A percentile compares a stretch with the other conserved stretches of the same genome.
Evolutionary conservation across 805 yeast species (phyloP).

Genomic region (Yamadazyma laniorum): DNA sequence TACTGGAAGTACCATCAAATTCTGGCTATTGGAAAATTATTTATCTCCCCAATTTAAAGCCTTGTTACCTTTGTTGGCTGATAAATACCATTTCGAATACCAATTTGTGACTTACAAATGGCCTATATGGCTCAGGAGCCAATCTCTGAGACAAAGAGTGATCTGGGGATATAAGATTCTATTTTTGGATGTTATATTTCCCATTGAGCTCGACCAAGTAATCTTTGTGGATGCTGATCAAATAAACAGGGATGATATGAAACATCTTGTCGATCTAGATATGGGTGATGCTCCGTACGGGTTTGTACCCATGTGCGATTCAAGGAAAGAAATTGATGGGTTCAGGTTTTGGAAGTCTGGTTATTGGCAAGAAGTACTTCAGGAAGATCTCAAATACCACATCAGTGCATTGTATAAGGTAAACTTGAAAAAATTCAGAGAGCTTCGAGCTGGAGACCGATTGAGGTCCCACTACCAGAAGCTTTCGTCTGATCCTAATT

Average conservation of each 20-base stretch:
- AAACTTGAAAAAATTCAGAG: constrained; percentile 67
- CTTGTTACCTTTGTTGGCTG: constrained; percentile 59
- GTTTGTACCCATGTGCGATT: constrained; percentile 83
- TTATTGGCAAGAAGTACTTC: constrained; percentile 73
- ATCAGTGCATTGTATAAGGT: constrained; percentile 83
- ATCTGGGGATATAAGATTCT: constrained; percentile 88
- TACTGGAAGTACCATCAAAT: constrained; percentile 57
- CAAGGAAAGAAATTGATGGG: constrained; percentile 77
- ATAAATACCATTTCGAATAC: constrained; percentile 60
- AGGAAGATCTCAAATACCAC: constrained; percentile 63
- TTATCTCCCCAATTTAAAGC: constrained; percentile 67
- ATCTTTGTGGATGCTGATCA: constrained; percentile 88
- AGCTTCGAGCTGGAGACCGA: constrained; percentile 70
- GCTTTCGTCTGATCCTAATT: constrained; percentile 72
- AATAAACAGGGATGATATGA: constrained; percentile 70
- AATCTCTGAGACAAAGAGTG: constrained; percentile 72
- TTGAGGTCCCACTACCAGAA: constrained; percentile 83
- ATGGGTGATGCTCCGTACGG: constrained; percentile 83
- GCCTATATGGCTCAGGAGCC: constrained; percentile 88
- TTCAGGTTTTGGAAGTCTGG: constrained; percentile 92
- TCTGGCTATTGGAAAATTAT: constrained; percentile 85
- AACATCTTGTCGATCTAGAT: constrained; percentile 65
- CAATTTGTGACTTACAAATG: constrained; percentile 84
- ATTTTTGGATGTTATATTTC: constrained; percentile 84
- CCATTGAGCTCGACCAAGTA: constrained; percentile 68